Evolutionary conservation across 2,329 filamentous ascomycete genomes (phyloP).

Genomic region (Cercospora zeae-maydis): DNA sequence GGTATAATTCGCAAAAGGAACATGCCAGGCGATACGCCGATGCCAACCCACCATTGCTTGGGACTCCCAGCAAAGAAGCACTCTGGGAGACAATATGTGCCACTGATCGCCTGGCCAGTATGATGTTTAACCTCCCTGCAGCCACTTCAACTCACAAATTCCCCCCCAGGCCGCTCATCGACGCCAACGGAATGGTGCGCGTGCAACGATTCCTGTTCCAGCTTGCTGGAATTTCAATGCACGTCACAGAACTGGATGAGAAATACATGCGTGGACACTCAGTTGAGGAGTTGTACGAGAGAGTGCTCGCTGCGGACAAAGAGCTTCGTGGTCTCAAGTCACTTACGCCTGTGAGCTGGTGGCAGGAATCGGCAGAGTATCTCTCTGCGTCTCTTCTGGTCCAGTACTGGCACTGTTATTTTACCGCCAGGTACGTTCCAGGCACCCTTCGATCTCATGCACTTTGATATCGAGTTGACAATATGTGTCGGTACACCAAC

Average conservation of each 20-base stretch:
- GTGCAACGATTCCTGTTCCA: slow-evolving; percentile 28
- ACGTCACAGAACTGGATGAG: slow-evolving; percentile 30
- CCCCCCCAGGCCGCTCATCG: slow-evolving; percentile 18
- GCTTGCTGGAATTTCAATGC: slow-evolving; percentile 28
- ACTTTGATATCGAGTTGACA: not conserved
- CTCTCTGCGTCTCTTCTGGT: slow-evolving; percentile 23
- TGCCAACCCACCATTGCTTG: not conserved
- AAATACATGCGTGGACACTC: slow-evolving; percentile 19
- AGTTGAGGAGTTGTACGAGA: slow-evolving; percentile 23
- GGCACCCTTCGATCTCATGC: not conserved
- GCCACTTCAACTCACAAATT: slow-evolving; percentile 29
- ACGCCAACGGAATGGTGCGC: slow-evolving; percentile 26
- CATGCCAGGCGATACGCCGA: not conserved
- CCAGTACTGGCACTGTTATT: slow-evolving; percentile 31
- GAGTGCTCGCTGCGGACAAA: slow-evolving; percentile 20
- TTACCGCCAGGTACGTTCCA: slow-evolving; percentile 17
- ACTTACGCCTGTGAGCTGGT: slow-evolving; percentile 23
- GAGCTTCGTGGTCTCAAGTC: slow-evolving; percentile 28
- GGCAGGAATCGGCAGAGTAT: slow-evolving; percentile 7
- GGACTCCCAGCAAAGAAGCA: slow-evolving; percentile 5
- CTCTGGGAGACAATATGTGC: slow-evolving; percentile 18
- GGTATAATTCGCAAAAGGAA: slow-evolving; percentile 9
- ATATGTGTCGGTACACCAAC: too few relatives aligned
- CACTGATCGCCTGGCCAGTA: slow-evolving; percentile 15
- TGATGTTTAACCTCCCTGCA: slow-evolving; percentile 37